phyloP scores from a whole-genome alignment of 805 yeast species.

The Schizosaccharomyces lindneri region DNA sequence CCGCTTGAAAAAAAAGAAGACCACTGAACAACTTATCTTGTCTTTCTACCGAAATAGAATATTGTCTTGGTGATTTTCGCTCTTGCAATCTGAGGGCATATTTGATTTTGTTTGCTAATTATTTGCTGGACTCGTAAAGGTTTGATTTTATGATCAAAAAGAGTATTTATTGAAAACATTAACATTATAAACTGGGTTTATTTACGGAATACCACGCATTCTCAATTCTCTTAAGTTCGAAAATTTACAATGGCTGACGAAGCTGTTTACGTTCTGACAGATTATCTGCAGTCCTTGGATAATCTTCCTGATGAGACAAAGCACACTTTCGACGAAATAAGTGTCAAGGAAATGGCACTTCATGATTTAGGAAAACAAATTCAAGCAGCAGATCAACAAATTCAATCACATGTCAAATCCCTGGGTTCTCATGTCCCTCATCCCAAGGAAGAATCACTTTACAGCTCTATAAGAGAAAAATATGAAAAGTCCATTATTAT shows the following conservation, averaged over 20 bases:
- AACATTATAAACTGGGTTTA: too few species aligned
- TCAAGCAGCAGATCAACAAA: neutral
- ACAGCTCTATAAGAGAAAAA: constrained; percentile 43
- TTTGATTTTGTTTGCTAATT: too few species aligned
- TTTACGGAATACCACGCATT: too few species aligned
- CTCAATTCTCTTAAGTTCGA: neutral
- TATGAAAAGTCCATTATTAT: constrained; percentile 31
- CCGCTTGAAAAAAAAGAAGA: too few species aligned
- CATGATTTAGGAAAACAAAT: constrained; percentile 4
- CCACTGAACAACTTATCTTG: too few species aligned
- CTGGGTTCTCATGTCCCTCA: neutral
- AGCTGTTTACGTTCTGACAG: neutral
- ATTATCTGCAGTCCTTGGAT: neutral
- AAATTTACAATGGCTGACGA: neutral
- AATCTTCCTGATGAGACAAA: constrained; percentile 4
- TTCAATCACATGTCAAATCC: neutral
- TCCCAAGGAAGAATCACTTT: constrained; percentile 29
- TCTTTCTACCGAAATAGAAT: too few species aligned
- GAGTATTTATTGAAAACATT: too few species aligned
- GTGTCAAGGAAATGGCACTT: constrained; percentile 10
- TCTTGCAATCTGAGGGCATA: too few species aligned
- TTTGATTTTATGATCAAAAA: too few species aligned
- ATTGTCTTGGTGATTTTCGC: too few species aligned
- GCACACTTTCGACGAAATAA: constrained; percentile 4
- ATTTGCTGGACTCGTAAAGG: too few species aligned